These are phyloP conservation scores for Cryphonectria carpinicola DNA, from an alignment of 2,329 filamentous ascomycete genomes.

Conservation along the genomic window DNA sequence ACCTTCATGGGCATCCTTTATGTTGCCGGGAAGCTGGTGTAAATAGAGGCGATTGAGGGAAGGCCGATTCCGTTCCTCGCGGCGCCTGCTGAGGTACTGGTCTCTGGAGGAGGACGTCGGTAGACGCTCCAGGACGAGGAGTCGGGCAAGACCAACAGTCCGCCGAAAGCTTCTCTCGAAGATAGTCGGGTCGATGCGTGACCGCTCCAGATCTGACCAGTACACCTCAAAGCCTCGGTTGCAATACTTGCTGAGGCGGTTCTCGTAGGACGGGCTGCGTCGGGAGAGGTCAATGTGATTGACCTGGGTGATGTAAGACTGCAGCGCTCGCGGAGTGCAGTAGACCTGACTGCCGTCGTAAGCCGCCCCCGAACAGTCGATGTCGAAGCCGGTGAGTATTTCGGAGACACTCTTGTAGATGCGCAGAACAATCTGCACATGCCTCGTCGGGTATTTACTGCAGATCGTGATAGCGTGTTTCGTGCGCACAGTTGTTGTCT, in stretches of 20 bases:
- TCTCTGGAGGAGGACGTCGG: constrained; percentile 72
- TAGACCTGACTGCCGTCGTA: constrained; percentile 83
- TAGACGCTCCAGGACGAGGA: constrained; percentile 79
- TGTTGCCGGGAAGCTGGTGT: constrained; percentile 63
- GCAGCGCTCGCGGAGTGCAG: constrained; percentile 74
- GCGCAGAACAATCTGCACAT: constrained; percentile 81
- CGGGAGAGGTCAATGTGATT: constrained; percentile 81
- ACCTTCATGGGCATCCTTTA: constrained; percentile 78
- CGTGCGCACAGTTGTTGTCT: constrained; percentile 82
- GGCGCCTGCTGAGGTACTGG: constrained; percentile 69
- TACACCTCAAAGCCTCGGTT: constrained; percentile 84
- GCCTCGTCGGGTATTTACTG: constrained; percentile 80
- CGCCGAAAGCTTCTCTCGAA: constrained; percentile 80
- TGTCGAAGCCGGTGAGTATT: constrained; percentile 86
- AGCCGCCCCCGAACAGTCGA: constrained; percentile 80
- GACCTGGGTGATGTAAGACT: constrained; percentile 79
- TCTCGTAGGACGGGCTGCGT: constrained; percentile 85
- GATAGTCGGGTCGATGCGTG: constrained; percentile 81
- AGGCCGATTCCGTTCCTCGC: constrained; percentile 74
- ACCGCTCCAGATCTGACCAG: constrained; percentile 75
- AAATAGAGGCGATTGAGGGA: constrained; percentile 45
- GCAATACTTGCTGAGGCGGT: constrained; percentile 82
- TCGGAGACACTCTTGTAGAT: constrained; percentile 84
- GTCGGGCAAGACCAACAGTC: constrained; percentile 75
- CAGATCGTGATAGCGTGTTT: constrained; percentile 85